These are phyloP conservation scores for Jimgerdemannia flammicorona DNA, from an alignment of 192 early-diverging fungal genomes.

Conservation along the genomic window DNA sequence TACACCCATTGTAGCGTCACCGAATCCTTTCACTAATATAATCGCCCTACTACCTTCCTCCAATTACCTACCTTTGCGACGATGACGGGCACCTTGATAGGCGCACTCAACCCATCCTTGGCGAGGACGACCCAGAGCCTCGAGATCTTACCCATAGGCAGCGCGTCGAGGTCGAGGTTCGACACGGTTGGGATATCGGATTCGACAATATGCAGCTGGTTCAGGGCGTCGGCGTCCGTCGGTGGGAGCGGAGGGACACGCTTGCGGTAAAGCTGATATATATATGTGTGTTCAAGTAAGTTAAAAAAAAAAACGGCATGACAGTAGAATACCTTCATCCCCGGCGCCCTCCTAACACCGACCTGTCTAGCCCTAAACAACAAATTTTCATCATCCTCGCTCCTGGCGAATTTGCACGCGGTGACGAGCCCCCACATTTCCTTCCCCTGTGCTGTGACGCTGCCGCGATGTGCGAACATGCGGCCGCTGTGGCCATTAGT, in stretches of 20 bases:
- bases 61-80: too few species aligned
- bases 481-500: too few species aligned
- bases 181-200: slow-evolving; percentile 44
- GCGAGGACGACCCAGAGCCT: slow-evolving; percentile 62
- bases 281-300: not conserved
- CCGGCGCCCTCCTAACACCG: not conserved
- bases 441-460: too few species aligned
- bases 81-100: slow-evolving; percentile 46
- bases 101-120: slow-evolving; percentile 55
- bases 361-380: too few species aligned
- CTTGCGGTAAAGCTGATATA: slow-evolving; percentile 45
- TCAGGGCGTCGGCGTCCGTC: slow-evolving; percentile 19
- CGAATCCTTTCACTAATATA: too few species aligned
- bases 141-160: slow-evolving; percentile 52
- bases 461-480: too few species aligned
- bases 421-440: too few species aligned
- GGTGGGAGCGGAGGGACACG: slow-evolving; percentile 33
- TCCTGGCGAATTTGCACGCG: too few species aligned
- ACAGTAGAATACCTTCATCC: slow-evolving; percentile 20
- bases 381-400: too few species aligned
- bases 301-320: slow-evolving; percentile 2
- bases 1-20: too few species aligned
- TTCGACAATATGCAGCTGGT: too few species aligned
- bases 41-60: too few species aligned
- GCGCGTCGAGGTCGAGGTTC: slow-evolving; percentile 45